A percentile compares a stretch with the other conserved stretches of the same genome.
phyloP scores from a whole-genome alignment of 2,329 filamentous ascomycete species.

The Fusarium sp. region DNA sequence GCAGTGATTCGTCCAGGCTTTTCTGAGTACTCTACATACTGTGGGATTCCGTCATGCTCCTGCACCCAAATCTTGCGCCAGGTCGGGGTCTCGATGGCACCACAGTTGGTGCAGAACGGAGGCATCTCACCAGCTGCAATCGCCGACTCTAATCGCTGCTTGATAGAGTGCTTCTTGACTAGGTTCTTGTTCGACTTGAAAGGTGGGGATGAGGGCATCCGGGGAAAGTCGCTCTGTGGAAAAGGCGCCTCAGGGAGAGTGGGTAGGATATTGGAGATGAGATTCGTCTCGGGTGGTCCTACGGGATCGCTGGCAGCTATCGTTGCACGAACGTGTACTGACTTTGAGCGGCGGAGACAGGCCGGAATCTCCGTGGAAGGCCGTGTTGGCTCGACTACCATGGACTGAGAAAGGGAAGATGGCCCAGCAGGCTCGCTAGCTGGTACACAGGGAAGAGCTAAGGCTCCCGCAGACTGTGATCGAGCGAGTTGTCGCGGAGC shows the following conservation, averaged over 20 bases:
- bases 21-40: constrained; percentile 77
- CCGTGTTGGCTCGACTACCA: constrained; percentile 31
- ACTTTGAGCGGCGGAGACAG: constrained; percentile 57
- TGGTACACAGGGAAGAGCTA: constrained; percentile 54
- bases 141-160: constrained; percentile 70
- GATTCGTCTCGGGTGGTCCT: constrained; percentile 43
- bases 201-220: constrained; percentile 58
- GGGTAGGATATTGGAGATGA: constrained; percentile 29
- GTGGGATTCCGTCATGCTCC: constrained; percentile 76
- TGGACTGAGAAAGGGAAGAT: constrained; percentile 55
- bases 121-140: constrained; percentile 87
- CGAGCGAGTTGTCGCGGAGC: constrained; percentile 49
- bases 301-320: constrained; percentile 64
- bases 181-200: constrained; percentile 72
- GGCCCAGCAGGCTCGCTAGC: constrained; percentile 66
- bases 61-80: constrained; percentile 96
- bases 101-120: constrained; percentile 91
- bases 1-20: constrained; percentile 80
- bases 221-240: constrained; percentile 59
- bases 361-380: constrained; percentile 52
- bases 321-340: constrained; percentile 52
- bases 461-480: constrained; percentile 56
- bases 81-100: constrained; percentile 93
- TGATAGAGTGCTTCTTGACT: constrained; percentile 73
- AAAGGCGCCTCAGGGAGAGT: constrained; percentile 56